Evolutionary conservation across 1,284 basidiomycete genomes (phyloP), one percentile per base, ranked within the genome.

Genomic region (Cutaneotrichosporon cavernicola): DNA sequence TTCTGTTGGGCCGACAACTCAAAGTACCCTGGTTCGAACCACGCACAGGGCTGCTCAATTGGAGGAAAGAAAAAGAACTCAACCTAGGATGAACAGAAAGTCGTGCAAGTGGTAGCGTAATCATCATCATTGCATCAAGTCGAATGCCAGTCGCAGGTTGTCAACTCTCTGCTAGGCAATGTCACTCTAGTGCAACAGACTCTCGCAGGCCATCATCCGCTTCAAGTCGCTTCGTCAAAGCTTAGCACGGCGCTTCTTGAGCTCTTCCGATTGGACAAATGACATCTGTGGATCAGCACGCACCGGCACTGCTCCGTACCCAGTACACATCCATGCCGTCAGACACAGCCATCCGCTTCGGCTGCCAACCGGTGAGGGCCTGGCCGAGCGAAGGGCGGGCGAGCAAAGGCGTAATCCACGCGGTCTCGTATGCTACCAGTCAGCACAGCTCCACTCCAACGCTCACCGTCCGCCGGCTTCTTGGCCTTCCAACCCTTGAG

Each of bases 241-340:
- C 32, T 34, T 34, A 16, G 51, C 30, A 32, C 36, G 34, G 14
- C 34, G 21, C 21, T 56, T 40, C 36, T 38, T 55, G 31, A 21
- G 31, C 32, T 34, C 34, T 9, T 55, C 31, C 4, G 34, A 55
- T 26, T 51, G 14, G 16, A 51, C 50, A 26, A 51, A 51, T 6
- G 50, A 51, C 14, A 30, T 51, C 50, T 51, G 14, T 16, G 31
- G n/a, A 7, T 53, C 31, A 34, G 31, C 10, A 30, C 49, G 16
- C 10, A 11, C 49, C 14, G 49, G 10, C 3, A 0, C 22, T 13
- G 18, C 14, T 16, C 13, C 63, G 31, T 32, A 64, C 63, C 72
- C 73, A 85, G 68, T 85, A 85, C 18, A 80, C 69, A 26, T 82
- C 79, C 38, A 86, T 73, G 16, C 83, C 81, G 62, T 85, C 84